Conservation (phyloP, 2,329 filamentous ascomycete genomes). For the Dactylellina sp. region DNA sequence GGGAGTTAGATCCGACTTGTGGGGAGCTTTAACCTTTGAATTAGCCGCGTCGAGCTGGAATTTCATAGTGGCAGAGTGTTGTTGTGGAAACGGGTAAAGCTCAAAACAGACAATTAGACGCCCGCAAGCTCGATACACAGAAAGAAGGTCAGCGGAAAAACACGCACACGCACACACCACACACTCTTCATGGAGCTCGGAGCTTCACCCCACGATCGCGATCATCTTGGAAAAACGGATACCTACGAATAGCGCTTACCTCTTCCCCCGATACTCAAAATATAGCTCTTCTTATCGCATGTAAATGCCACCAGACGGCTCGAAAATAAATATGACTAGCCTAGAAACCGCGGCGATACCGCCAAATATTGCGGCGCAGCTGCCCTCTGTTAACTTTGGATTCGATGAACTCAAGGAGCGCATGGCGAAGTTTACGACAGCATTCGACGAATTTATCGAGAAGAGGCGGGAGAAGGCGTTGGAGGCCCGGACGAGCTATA, state of each 20-base stretch:
- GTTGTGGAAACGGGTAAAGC: constrained; percentile 35
- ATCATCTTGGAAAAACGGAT: neutral
- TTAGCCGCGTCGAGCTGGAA: constrained; percentile 26
- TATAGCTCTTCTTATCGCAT: no score
- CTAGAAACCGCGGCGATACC: constrained; percentile 52
- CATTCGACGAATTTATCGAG: constrained; percentile 94
- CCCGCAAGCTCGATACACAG: neutral
- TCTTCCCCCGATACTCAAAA: neutral
- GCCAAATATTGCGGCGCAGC: constrained; percentile 73
- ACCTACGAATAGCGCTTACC: neutral
- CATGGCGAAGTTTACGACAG: constrained; percentile 90
- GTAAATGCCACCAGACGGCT: neutral
- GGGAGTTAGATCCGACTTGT: no score
- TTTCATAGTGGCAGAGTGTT: constrained; percentile 10
- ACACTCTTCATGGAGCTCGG: neutral
- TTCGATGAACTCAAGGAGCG: constrained; percentile 95
- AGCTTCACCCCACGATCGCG: neutral
- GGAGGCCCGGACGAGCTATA: constrained; percentile 93
- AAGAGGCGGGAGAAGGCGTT: constrained; percentile 87
- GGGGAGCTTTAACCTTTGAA: neutral
- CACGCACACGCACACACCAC: no score
- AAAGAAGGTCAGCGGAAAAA: neutral
- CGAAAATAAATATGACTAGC: constrained; percentile 33
- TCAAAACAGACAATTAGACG: constrained; percentile 31
- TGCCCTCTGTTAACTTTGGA: constrained; percentile 92